These are phyloP conservation scores for Geotrichum armillariae DNA, from an alignment of 1,139 yeast species.

Conservation along the genomic window DNA sequence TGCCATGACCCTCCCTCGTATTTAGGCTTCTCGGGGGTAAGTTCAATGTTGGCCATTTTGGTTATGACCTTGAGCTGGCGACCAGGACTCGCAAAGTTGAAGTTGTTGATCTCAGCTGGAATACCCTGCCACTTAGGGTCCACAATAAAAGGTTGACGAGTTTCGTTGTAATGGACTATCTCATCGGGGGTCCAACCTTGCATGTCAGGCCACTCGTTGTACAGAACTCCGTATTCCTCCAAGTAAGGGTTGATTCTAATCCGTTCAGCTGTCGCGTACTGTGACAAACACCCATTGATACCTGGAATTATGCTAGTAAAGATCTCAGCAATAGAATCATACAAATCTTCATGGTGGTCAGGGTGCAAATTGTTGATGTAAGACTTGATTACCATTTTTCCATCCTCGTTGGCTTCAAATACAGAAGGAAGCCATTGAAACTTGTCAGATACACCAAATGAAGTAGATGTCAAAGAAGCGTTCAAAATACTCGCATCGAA, in stretches of 20 bases:
- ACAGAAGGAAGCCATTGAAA: slow-evolving; percentile 33
- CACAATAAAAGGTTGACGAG: slow-evolving; percentile 9
- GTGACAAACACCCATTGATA: slow-evolving; percentile 35
- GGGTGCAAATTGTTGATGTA: slow-evolving; percentile 49
- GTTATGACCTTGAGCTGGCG: slow-evolving; percentile 43
- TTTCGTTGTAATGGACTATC: slow-evolving; percentile 12
- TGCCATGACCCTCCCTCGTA: slow-evolving; percentile 51
- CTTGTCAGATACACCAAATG: slow-evolving; percentile 29
- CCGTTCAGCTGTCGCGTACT: slow-evolving; percentile 13
- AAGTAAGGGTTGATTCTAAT: slow-evolving; percentile 8
- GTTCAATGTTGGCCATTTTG: slow-evolving; percentile 46
- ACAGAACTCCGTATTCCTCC: slow-evolving; percentile 5
- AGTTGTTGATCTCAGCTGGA: slow-evolving; percentile 12
- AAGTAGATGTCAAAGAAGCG: slow-evolving; percentile 2
- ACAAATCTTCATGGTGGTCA: slow-evolving; percentile 32
- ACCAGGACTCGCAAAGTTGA: slow-evolving; percentile 17
- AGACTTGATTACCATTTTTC: slow-evolving; percentile 25
- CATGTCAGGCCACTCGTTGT: too few relatives aligned
- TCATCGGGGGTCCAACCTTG: neutral
- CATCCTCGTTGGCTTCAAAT: slow-evolving; percentile 24
- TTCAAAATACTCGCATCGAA: neutral
- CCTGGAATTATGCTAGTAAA: slow-evolving; percentile 41
- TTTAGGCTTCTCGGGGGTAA: slow-evolving; percentile 46
- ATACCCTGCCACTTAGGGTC: slow-evolving; percentile 23
- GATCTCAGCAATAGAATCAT: slow-evolving; percentile 37